These are phyloP conservation scores for Carex arenaria DNA, from an alignment of 202 grass and related monocot species.

Conservation along the genomic window DNA sequence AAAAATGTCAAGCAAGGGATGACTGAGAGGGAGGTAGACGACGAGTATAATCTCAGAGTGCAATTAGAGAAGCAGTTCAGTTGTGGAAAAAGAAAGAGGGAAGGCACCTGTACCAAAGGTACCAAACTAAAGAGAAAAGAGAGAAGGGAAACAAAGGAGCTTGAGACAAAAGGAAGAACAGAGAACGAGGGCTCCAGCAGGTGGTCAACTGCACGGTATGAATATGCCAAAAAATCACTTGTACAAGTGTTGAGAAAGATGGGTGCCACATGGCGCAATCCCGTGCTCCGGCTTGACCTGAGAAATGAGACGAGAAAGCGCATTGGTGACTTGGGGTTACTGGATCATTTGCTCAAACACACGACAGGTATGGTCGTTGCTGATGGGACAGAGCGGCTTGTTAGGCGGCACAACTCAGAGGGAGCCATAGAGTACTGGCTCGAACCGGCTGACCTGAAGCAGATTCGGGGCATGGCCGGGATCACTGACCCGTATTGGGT, in stretches of 20 bases:
- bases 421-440: constrained; percentile 76
- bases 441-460: constrained; percentile 55
- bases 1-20: not conserved
- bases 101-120: not conserved
- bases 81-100: not conserved
- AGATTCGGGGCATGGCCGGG: constrained; percentile 30
- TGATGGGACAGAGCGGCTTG: constrained; percentile 36
- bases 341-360: constrained; percentile 77
- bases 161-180: not conserved
- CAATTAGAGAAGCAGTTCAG: not conserved
- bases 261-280: constrained; percentile 21
- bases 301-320: constrained; percentile 36
- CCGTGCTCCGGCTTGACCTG: constrained; percentile 34
- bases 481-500: constrained; percentile 52
- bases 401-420: constrained; percentile 44
- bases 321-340: constrained; percentile 73
- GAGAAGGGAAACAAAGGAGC: not conserved
- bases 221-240: constrained; percentile 36
- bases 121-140: not conserved
- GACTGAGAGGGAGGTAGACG: not conserved
- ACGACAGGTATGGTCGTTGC: constrained; percentile 36
- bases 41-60: not conserved
- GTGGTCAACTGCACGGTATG: constrained; percentile 47
- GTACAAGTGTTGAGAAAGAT: constrained; percentile 31
- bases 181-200: constrained; percentile 21